Base-by-base conservation (phyloP, 2,329 filamentous ascomycete genomes). In the Diaporthe amygdali region DNA sequence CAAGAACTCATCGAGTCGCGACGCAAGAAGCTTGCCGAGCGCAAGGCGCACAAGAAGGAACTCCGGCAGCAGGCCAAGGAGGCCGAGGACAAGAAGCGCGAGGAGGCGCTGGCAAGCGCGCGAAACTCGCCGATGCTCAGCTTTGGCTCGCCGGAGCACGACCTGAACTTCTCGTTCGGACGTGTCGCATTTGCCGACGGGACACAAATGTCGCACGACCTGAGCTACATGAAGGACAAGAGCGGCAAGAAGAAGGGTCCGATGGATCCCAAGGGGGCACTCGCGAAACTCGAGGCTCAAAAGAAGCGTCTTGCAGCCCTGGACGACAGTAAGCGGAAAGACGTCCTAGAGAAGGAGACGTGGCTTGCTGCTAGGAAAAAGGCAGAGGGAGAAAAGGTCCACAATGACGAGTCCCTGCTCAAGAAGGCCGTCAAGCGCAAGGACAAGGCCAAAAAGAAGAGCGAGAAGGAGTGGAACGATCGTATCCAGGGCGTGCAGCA, bases 371-470 rank as follows among this genome's bases (percentile, higher is more conserved):
- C 96, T 2, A 93, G 96, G 82, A 94, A 94, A 82, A 91, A 93
- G 30, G 94, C 93, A 1, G 94, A 97, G 80, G 96, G 96, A 61
- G 95, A 97, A 79, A 93, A 94, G 79, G 92, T 98, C 41, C 91
- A 91, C 72, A 95, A 98, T 78, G 94, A 97, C 80, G 94, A 94
- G 74, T 90, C 89, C 55, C 84, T 97, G 70, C 87, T 99, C 34
- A 98, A 97, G 87, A 98, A 97, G 87, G 93, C 95, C 0, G 86
- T 98, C 75, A 98, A 98, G 88, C 91, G 96, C 75, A 97, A 97
- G 85, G 94, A 98, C 78, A 90, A 92, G 75, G 86, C 89, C 66
- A 98, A 98, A 90, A 92, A 92, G 83, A 97, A 96, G 90, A 97
- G 94, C 79, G 94, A 94, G 81, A 92, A 93, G 79, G 94, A 96